A percentile compares a stretch with the other conserved stretches of the same genome.
Conservation (phyloP, 2,329 filamentous ascomycete genomes). For the Zalaria obscura region DNA sequence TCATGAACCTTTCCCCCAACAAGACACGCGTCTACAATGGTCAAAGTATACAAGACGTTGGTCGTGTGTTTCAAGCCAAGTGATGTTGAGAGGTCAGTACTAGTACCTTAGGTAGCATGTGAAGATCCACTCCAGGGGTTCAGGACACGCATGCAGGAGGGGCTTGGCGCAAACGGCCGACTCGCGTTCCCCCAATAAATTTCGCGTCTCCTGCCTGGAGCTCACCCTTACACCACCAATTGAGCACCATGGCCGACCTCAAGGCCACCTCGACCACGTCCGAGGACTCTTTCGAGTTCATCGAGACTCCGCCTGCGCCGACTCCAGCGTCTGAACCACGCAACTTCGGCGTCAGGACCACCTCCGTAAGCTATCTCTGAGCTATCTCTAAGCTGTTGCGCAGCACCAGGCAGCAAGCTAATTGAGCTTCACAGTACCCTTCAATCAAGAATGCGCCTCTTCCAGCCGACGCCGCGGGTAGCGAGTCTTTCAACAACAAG, state of each 20-base stretch:
- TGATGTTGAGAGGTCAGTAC: too few relatives aligned
- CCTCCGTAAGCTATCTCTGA: conserved; percentile 38
- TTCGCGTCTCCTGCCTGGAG: neutral
- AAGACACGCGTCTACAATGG: too few relatives aligned
- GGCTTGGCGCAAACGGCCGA: neutral
- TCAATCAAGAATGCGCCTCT: conserved; percentile 89
- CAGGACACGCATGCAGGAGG: neutral
- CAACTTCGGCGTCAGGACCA: conserved; percentile 47
- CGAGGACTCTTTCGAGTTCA: conserved; percentile 50
- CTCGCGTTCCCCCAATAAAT: neutral
- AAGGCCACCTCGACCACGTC: conserved; percentile 9
- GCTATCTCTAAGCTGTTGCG: too few relatives aligned
- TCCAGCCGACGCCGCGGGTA: conserved; percentile 74
- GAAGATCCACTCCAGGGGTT: too few relatives aligned
- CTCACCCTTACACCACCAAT: neutral
- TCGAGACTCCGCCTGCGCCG: conserved; percentile 46
- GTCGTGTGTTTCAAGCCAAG: too few relatives aligned
- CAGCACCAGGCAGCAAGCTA: neutral
- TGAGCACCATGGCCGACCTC: neutral
- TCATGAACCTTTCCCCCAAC: too few relatives aligned
- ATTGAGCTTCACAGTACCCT: conserved; percentile 47
- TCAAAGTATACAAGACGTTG: too few relatives aligned
- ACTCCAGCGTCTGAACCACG: conserved; percentile 35
- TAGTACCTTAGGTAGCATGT: too few relatives aligned
- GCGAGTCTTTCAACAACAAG: conserved; percentile 76